phyloP scores from a whole-genome alignment of 139 green algal species.

The Tetradesmus obliquus region DNA sequence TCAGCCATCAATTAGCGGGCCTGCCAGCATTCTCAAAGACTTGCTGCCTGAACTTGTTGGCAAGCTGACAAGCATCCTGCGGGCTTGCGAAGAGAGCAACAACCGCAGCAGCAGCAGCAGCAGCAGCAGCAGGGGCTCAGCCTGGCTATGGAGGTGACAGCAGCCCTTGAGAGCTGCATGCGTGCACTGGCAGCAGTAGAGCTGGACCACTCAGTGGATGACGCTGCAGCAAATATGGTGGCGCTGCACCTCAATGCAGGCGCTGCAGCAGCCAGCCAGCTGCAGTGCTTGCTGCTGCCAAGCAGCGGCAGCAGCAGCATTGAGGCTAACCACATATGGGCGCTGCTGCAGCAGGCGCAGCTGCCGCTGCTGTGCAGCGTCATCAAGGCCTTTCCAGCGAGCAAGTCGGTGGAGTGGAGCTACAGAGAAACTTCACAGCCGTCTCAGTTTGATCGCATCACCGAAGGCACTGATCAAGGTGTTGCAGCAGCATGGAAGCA shows the following conservation, averaged over 20 bases:
- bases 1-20: too few relatives aligned
- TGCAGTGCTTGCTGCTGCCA: not conserved
- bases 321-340: not conserved
- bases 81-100: not conserved
- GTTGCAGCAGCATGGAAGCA: not conserved
- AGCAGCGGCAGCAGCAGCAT: not conserved
- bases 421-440: not conserved
- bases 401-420: not conserved
- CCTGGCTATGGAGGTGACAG: not conserved
- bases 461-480: not conserved
- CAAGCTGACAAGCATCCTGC: not conserved
- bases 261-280: too few relatives aligned
- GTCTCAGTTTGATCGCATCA: not conserved
- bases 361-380: not conserved
- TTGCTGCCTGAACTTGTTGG: not conserved
- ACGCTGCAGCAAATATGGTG: not conserved
- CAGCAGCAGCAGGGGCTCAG: slow-evolving; percentile 9
- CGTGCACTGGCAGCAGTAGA: not conserved
- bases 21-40: too few relatives aligned
- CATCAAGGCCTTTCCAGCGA: not conserved
- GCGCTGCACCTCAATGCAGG: not conserved
- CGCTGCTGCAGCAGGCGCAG: not conserved
- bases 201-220: too few relatives aligned
- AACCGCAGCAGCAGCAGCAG: not conserved
- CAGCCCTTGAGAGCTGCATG: slow-evolving; percentile 5